These are phyloP conservation scores for Spatholobus suberectus DNA, from an alignment of 306 rosid genomes.

Conservation along the genomic window DNA sequence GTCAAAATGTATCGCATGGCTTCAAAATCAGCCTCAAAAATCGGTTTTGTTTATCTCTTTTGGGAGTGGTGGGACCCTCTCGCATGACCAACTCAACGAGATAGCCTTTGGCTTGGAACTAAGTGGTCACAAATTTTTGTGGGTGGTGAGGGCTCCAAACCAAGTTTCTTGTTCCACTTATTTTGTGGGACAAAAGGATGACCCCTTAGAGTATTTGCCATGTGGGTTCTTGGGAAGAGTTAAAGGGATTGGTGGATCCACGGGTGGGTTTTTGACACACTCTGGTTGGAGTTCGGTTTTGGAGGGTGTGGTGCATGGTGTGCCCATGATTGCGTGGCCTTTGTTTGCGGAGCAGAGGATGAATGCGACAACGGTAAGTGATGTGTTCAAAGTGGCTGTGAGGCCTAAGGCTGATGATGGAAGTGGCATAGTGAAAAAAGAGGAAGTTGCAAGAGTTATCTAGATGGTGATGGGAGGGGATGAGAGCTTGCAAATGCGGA, in stretches of 20 bases:
- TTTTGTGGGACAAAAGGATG: neutral
- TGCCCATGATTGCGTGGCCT: constrained; percentile 28
- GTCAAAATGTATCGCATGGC: neutral
- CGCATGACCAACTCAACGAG: neutral
- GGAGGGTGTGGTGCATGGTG: constrained; percentile 14
- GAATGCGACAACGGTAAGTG: neutral
- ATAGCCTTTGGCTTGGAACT: constrained; percentile 15
- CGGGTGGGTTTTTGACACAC: constrained; percentile 24
- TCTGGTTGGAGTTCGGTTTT: constrained; percentile 38
- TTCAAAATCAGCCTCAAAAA: neutral
- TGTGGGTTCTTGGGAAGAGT: neutral
- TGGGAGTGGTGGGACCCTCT: constrained; percentile 35
- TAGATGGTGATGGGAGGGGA: constrained; percentile 43
- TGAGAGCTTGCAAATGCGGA: constrained; percentile 27
- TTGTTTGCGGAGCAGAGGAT: neutral
- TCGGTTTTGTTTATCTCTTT: constrained; percentile 8
- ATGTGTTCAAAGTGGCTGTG: neutral
- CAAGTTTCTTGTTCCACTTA: neutral
- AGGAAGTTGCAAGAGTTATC: constrained; percentile 17
- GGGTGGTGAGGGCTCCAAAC: constrained; percentile 24
- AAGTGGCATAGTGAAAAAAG: constrained; percentile 34
- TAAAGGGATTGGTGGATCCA: neutral
- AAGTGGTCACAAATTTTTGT: neutral
- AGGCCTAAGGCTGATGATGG: neutral
- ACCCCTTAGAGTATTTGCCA: neutral